Percentiles rank a stretch among this genome's conserved stretches.
Evolutionary conservation across 495 filamentous ascomycete genomes (phyloP).

Genomic region (Trypethelium eluteriae): DNA sequence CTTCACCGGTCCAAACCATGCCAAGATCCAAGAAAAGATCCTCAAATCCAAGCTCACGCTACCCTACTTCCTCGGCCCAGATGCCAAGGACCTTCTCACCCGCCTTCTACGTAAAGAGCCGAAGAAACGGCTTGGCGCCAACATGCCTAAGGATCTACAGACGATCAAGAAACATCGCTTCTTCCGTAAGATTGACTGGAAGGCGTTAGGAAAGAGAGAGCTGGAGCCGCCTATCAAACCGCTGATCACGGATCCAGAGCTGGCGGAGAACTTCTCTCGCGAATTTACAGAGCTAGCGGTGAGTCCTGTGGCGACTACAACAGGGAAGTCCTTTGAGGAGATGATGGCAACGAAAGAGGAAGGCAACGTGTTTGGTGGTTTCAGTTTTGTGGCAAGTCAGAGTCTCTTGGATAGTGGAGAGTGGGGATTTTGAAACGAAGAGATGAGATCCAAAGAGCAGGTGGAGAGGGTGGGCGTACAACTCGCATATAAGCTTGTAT

Average conservation of each 20-base stretch:
- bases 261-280: constrained; percentile 86
- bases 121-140: constrained; percentile 72
- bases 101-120: constrained; percentile 87
- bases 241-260: constrained; percentile 84
- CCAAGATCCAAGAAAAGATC: constrained; percentile 90
- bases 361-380: constrained; percentile 81
- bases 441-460: background rate
- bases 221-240: constrained; percentile 80
- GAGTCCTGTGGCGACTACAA: constrained; percentile 67
- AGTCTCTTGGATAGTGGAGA: constrained; percentile 58
- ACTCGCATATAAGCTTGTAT: background rate
- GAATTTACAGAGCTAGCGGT: constrained; percentile 83
- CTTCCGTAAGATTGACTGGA: constrained; percentile 95
- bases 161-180: constrained; percentile 90
- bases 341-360: constrained; percentile 43
- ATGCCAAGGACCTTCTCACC: constrained; percentile 87
- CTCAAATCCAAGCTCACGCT: constrained; percentile 77
- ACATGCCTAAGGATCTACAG: constrained; percentile 77
- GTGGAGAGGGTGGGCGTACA: background rate
- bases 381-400: constrained; percentile 86
- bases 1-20: constrained; percentile 80
- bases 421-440: constrained; percentile 3
- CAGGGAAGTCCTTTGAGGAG: constrained; percentile 46
- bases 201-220: constrained; percentile 66
- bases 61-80: constrained; percentile 79